Conservation (phyloP, 1,139 yeast species). For the Suhomyces ambrosiae region DNA sequence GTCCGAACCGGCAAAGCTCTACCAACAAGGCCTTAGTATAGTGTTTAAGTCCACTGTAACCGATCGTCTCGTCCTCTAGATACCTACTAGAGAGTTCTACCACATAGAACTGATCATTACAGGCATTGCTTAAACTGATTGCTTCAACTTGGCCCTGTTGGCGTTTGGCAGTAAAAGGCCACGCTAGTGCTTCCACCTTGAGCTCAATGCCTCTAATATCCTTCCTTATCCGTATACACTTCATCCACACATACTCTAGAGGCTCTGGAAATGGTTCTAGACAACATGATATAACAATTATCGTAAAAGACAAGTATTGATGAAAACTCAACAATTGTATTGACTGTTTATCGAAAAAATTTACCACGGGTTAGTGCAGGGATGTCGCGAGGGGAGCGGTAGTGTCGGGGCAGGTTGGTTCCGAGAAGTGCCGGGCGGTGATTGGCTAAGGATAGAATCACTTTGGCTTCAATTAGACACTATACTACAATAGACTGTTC, state of each 20-base stretch:
- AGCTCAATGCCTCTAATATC: too few relatives aligned
- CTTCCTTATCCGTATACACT: not conserved
- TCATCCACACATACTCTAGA: constrained; percentile 44
- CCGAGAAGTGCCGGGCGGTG: constrained; percentile 8
- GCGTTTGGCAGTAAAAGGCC: too few relatives aligned
- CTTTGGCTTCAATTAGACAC: too few relatives aligned
- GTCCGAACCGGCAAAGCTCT: not conserved
- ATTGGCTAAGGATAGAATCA: constrained; percentile 1
- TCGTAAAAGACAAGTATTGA: constrained; percentile 11
- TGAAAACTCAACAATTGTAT: constrained; percentile 10
- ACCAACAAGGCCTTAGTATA: too few relatives aligned
- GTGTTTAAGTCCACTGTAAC: too few relatives aligned
- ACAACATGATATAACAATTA: constrained; percentile 31
- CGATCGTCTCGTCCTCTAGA: too few relatives aligned
- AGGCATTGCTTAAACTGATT: too few relatives aligned
- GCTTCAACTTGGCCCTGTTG: too few relatives aligned
- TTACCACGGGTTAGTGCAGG: constrained; percentile 14
- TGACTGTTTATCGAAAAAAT: constrained; percentile 13
- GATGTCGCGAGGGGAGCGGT: constrained; percentile 10
- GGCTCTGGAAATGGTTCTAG: constrained; percentile 47
- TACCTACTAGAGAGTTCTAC: too few relatives aligned
- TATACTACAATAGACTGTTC: too few relatives aligned
- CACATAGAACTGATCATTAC: too few relatives aligned
- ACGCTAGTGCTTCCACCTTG: too few relatives aligned
- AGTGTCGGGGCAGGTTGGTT: constrained; percentile 8